Base-by-base conservation (phyloP, 768 basidiomycete genomes). In the Gloeopeniophorella convolvens region DNA sequence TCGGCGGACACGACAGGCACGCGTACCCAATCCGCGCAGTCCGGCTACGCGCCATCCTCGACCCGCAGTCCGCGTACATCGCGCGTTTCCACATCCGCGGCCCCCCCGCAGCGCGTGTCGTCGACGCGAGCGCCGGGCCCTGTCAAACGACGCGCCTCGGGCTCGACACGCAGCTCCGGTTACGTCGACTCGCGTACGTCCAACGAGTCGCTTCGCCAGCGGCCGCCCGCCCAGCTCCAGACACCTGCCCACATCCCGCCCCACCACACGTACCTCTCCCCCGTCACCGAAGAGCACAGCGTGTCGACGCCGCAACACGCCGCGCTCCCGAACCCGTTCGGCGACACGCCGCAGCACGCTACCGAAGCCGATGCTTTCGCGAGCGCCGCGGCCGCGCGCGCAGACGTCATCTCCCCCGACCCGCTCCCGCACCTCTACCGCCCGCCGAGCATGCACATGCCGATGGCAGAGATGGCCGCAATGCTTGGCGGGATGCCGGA, bases 381-480 rank as follows among this genome's bases (percentile, higher is more conserved):
- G 35, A 34, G 18, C 8, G 10, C 42, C 12, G 15, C 26, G 31
- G 40, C 27, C n/a, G 31, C 27, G 49, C 55, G 55, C 47, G 58
- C 26, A 23, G 60, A 67, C n/a, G 66, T 66, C 16, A 39, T 61
- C 43, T 75, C 73, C 12, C 69, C 69, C 21, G 73, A 68, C 32
- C 73, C 73, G 27, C 48, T 76, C 42, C 73, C 74, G n/a, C 65
- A 73, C 26, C 74, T 74, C 6, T 74, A 70, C 50, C 72, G 74
- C 18, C 55, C 62, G 11, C 60, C 51, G 8, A 60, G 51, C 36
- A 55, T 66, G 28, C 63, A 65, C 24, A 45, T 43, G 26, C 51
- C 48, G 5, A 59, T 58, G 53, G 37, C 43, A 41, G 57, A 58
- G 45, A 45, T 53, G 13, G 50, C 47, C 3, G 33, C 40, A 13